Evolutionary conservation across 495 filamentous ascomycete genomes (phyloP), one percentile per base, ranked within the genome.

Genomic region (Zalerion maritima): DNA sequence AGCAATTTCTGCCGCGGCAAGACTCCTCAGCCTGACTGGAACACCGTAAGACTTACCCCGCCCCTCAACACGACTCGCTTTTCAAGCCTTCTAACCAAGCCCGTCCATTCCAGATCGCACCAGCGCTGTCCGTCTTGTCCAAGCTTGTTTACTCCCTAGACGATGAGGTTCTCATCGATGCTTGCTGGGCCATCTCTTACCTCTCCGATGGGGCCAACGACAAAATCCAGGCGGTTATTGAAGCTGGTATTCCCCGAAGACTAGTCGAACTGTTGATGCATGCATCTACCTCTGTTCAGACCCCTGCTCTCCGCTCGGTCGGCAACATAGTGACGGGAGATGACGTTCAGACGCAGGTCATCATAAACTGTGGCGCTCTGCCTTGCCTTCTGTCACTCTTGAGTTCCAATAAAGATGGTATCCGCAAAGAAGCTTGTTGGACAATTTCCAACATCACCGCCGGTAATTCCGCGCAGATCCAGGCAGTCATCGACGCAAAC

Each of bases 1-100:
- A 96, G 91, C 67, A 99, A 99, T 64, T 99, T 99, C 64, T 99
- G 91, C 63, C 87, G 91, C 67, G 91, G 91, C 57, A 99, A 96
- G 71, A 94, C 86, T 3, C 91, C 91, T 21, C 91, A 99, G 57
- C 91, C 91, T 12, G 89, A 99, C 51, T 99, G 91, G 91, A 69
- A 76, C 47, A 94, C 83, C 2, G 85, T 94, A 64, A 55, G 75
- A 69, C 31, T 23, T 11, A 25, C 17, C 16, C 41, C 37, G 17
- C 18, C 18, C 28, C 24, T 9, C 10, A 14, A 18, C 26, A 13
- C 4, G 24, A 10, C 21, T n/a, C 28, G 31, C n/a, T 41, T 24
- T 25, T 30, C 13, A 19, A 26, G 35, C 28, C 35, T 37, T 37
- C 32, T 43, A 37, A 43, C 35, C 33, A 43, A 34, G 43, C 47